These are phyloP conservation scores for Lentinus tigrinus DNA, from an alignment of 768 basidiomycete species.

Conservation along the genomic window DNA sequence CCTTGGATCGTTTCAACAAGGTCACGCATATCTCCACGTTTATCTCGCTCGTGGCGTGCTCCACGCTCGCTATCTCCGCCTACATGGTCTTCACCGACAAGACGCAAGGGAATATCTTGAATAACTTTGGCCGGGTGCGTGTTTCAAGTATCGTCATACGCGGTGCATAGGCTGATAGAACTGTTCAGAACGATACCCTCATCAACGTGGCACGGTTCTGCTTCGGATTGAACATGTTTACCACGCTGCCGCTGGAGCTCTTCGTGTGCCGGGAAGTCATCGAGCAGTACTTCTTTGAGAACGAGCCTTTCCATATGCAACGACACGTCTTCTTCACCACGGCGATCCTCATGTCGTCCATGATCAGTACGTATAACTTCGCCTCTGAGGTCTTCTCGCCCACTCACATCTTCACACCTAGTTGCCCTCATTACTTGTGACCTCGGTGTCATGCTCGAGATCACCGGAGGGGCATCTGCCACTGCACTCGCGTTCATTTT, in stretches of 20 bases:
- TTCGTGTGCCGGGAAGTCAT: slow-evolving; percentile 98
- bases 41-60: slow-evolving; percentile 82
- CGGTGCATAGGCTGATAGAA: not conserved
- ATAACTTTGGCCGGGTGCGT: slow-evolving; percentile 82
- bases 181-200: slow-evolving; percentile 67
- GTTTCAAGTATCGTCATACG: slow-evolving; percentile 3
- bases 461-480: slow-evolving; percentile 94
- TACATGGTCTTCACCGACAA: slow-evolving; percentile 89
- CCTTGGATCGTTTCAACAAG: slow-evolving; percentile 87
- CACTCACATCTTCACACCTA: slow-evolving; percentile 28
- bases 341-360: slow-evolving; percentile 73
- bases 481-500: slow-evolving; percentile 93
- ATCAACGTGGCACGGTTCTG: slow-evolving; percentile 96
- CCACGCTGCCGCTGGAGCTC: slow-evolving; percentile 91
- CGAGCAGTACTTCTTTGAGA: slow-evolving; percentile 94
- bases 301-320: slow-evolving; percentile 76
- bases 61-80: slow-evolving; percentile 80
- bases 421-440: slow-evolving; percentile 94
- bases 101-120: slow-evolving; percentile 93
- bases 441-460: slow-evolving; percentile 96
- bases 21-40: slow-evolving; percentile 92
- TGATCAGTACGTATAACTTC: slow-evolving; percentile 61
- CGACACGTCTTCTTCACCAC: slow-evolving; percentile 93
- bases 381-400: not conserved
- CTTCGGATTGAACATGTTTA: slow-evolving; percentile 97